Evolutionary conservation across 2,329 filamentous ascomycete genomes (phyloP), one percentile per base, ranked within the genome.

Genomic region (Xylaria sp.): DNA sequence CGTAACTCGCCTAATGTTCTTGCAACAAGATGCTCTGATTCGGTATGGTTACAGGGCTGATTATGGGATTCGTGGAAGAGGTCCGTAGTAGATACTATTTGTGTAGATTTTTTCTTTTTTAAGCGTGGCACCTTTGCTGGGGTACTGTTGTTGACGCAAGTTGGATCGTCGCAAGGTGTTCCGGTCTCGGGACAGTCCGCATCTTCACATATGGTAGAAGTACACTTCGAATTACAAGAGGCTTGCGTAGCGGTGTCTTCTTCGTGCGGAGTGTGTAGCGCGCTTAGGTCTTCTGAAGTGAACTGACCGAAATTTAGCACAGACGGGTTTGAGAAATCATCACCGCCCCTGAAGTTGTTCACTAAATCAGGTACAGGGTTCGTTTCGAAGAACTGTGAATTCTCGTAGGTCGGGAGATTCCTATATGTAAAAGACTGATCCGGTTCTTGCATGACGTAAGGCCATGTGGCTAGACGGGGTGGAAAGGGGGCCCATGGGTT

Each of bases 1-100:
- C 73, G 71, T 33, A 79, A 61, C 56, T 77, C 70, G 33, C 74
- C 71, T 28, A 79, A 61, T 2, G 76, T 76, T 23, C 71, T 68
- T 10, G 77, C 77, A 49, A 75, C 77, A 49, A 75, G 72, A 42
- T 79, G 77, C 44, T 79, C 77, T 6, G 76, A 73, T 46, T 76
- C 70, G 9, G 75, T 77, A 63, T 77, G 75, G 58, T 76, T 76
- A 54, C 74, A 76, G 13, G 71, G 70, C 36, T 71, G 75, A 26
- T 54, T 59, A 28, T 75, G 73, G 15, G 57, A 48, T 40, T 60
- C 51, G n/a, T 65, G 53, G 40, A 65, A 58, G 13, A 23, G 46
- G 6, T 15, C 15, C 17, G n/a, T 26, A 53, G 13, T 51, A 15
- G 62, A 44, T n/a, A 10, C 6, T n/a, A 51, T 15, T 40, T 63